phyloP scores from a whole-genome alignment of 2,329 filamentous ascomycete species.

The Lachnellula occidentalis region DNA sequence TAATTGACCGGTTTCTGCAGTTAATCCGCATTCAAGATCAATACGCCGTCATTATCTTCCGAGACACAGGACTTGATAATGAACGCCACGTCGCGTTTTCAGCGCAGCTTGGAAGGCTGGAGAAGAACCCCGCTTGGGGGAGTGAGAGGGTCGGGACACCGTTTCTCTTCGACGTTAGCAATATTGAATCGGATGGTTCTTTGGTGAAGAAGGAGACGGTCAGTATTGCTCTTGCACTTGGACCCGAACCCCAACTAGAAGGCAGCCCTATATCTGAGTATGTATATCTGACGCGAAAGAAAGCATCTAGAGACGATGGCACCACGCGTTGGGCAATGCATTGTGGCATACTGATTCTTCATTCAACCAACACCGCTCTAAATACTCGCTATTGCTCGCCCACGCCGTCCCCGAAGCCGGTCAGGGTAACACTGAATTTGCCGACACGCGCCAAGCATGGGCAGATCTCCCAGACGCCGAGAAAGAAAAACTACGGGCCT shows the following conservation, averaged over 20 bases:
- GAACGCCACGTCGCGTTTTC: conserved; percentile 45
- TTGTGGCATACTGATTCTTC: conserved; percentile 28
- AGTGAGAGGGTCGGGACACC: conserved; percentile 22
- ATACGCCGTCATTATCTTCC: conserved; percentile 49
- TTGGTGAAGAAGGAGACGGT: neutral
- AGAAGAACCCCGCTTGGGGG: conserved; percentile 28
- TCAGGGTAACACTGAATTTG: conserved; percentile 47
- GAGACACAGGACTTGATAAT: conserved; percentile 44
- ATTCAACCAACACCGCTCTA: conserved; percentile 27
- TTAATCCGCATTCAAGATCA: conserved; percentile 1
- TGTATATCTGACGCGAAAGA: too few species aligned
- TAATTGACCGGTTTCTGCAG: too few species aligned
- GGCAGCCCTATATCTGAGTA: too few species aligned
- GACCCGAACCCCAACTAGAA: too few species aligned
- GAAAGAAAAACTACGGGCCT: conserved; percentile 20
- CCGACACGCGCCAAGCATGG: conserved; percentile 45
- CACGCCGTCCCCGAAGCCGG: conserved; percentile 34
- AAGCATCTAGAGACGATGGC: conserved; percentile 6
- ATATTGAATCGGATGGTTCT: neutral
- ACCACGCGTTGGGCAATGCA: conserved; percentile 26
- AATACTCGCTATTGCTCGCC: conserved; percentile 22
- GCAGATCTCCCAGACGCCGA: conserved; percentile 36
- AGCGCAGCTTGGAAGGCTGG: conserved; percentile 44
- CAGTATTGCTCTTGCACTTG: too few species aligned
- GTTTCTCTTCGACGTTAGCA: neutral